A percentile compares a stretch with the other conserved stretches of the same genome.
Conservation (phyloP, 768 basidiomycete species). For the Russula virescens region DNA sequence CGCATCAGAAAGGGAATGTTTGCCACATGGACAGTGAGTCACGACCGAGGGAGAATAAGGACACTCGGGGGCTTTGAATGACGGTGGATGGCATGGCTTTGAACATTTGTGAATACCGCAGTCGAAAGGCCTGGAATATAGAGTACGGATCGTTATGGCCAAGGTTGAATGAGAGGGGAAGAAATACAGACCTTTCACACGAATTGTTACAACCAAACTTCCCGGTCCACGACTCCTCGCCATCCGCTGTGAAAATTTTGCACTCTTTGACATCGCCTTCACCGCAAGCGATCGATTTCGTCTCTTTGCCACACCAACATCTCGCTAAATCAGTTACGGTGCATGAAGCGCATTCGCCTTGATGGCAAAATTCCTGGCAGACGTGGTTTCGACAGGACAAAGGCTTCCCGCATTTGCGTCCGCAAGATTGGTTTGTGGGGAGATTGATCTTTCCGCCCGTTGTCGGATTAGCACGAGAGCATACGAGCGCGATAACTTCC, state of each 20-base stretch:
- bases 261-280: slow-evolving; percentile 44
- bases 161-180: neutral
- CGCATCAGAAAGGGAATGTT: slow-evolving; percentile 42
- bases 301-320: slow-evolving; percentile 81
- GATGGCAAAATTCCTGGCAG: slow-evolving; percentile 69
- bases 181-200: slow-evolving; percentile 49
- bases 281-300: slow-evolving; percentile 59
- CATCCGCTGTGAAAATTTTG: slow-evolving; percentile 34
- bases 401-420: slow-evolving; percentile 34
- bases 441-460: slow-evolving; percentile 21
- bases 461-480: slow-evolving; percentile 39
- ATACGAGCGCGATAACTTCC: slow-evolving; percentile 51
- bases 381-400: slow-evolving; percentile 70
- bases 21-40: slow-evolving; percentile 80
- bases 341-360: slow-evolving; percentile 69
- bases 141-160: neutral
- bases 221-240: slow-evolving; percentile 57
- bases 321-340: slow-evolving; percentile 42
- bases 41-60: slow-evolving; percentile 67
- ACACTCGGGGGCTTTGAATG: slow-evolving; percentile 50
- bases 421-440: slow-evolving; percentile 34
- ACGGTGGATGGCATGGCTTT: slow-evolving; percentile 73
- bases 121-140: slow-evolving; percentile 50
- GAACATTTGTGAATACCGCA: slow-evolving; percentile 75
- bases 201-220: slow-evolving; percentile 50